These are phyloP conservation scores for Debaryomyces fabryi DNA, from an alignment of 1,139 yeast species.

Conservation along the genomic window DNA sequence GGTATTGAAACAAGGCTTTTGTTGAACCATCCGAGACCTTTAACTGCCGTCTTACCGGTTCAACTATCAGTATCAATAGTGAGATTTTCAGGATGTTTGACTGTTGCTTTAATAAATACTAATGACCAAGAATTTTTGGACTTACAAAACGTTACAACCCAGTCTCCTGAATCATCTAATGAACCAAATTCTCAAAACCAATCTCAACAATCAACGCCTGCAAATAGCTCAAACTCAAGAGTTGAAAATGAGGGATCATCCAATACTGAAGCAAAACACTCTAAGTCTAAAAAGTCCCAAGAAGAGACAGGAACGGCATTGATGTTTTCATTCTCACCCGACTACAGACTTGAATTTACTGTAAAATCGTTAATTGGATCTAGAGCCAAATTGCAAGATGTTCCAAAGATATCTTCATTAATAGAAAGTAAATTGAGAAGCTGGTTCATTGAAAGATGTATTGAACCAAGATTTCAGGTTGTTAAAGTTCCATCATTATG, in stretches of 20 bases:
- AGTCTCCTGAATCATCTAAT: not conserved
- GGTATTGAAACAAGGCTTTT: slow-evolving; percentile 85
- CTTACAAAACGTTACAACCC: slow-evolving; percentile 6
- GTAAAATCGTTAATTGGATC: slow-evolving; percentile 89
- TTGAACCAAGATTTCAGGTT: slow-evolving; percentile 89
- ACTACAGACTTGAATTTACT: slow-evolving; percentile 83
- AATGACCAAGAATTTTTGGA: slow-evolving; percentile 40
- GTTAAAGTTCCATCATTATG: slow-evolving; percentile 84
- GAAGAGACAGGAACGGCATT: slow-evolving; percentile 61
- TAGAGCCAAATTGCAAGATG: slow-evolving; percentile 87
- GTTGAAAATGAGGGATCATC: not conserved
- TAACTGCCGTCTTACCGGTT: slow-evolving; percentile 84
- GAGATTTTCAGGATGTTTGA: slow-evolving; percentile 88
- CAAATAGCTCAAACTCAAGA: slow-evolving; percentile 1
- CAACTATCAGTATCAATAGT: slow-evolving; percentile 84
- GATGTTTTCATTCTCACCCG: slow-evolving; percentile 89
- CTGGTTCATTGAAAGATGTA: slow-evolving; percentile 92
- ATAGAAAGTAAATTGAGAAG: slow-evolving; percentile 80
- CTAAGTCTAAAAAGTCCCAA: slow-evolving; percentile 9
- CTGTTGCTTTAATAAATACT: slow-evolving; percentile 70
- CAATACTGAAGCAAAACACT: not conserved
- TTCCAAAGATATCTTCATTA: slow-evolving; percentile 85
- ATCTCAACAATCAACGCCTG: slow-evolving; percentile 5
- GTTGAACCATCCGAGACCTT: slow-evolving; percentile 81
- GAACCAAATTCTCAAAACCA: not conserved